Evolutionary conservation across 208 protist genomes (phyloP).

Genomic region (Entamoeba moshkovskii): DNA sequence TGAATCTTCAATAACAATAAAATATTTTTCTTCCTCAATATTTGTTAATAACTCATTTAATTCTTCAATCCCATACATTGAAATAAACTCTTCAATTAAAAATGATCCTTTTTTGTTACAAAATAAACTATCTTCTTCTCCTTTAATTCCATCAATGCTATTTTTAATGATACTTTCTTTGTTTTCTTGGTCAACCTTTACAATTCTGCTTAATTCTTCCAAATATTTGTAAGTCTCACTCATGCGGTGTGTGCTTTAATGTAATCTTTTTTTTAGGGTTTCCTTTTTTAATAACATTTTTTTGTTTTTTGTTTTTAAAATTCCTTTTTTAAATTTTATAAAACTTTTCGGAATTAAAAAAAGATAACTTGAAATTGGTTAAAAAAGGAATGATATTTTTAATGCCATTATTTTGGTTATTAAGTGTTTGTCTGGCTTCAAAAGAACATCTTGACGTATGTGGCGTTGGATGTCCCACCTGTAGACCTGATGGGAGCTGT

Average conservation of each 20-base stretch:
- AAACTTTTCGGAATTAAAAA: no score
- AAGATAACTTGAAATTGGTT: no score
- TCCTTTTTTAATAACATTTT: neutral
- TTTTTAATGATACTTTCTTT: neutral
- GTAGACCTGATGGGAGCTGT: neutral
- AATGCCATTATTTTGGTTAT: no score
- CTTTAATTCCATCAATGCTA: neutral
- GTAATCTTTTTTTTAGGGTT: neutral
- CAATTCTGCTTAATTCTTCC: neutral
- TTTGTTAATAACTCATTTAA: neutral
- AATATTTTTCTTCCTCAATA: neutral
- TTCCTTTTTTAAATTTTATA: no score
- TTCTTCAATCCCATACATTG: neutral
- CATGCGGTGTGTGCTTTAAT: neutral
- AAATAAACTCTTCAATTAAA: neutral
- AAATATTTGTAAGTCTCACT: neutral
- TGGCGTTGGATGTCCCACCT: neutral
- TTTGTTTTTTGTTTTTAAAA: no score
- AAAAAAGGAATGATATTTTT: no score
- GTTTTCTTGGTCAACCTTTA: neutral
- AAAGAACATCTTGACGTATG: neutral
- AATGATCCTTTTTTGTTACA: neutral
- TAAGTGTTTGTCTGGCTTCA: neutral
- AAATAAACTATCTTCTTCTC: neutral
- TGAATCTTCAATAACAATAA: neutral